phyloP scores from a whole-genome alignment of 2,329 filamentous ascomycete species.

The Neonectria ditissima region DNA sequence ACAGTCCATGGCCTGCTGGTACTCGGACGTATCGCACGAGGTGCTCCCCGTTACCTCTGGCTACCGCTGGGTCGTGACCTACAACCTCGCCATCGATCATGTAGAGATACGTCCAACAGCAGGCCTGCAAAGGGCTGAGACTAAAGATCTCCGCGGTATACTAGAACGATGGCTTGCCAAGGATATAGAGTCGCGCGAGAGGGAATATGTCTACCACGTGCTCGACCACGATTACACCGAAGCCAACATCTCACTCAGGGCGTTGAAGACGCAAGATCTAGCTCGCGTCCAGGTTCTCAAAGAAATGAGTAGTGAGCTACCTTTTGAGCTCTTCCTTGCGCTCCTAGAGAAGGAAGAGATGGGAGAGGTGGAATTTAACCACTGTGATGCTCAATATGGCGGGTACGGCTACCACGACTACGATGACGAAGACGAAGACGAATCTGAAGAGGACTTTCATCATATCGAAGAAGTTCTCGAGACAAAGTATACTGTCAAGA shows the following conservation, averaged over 20 bases:
- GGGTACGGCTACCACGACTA: not conserved
- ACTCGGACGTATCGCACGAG: constrained; percentile 65
- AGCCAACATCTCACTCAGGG: constrained; percentile 45
- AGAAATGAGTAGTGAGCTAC: constrained; percentile 38
- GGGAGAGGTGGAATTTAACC: constrained; percentile 30
- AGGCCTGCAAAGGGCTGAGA: constrained; percentile 18
- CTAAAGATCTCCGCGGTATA: constrained; percentile 29
- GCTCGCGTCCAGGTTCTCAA: constrained; percentile 42
- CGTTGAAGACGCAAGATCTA: constrained; percentile 46
- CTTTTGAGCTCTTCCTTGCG: constrained; percentile 50
- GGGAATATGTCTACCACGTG: constrained; percentile 43
- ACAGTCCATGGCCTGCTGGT: constrained; percentile 53
- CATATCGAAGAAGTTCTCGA: constrained; percentile 31
- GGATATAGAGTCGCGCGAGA: not conserved
- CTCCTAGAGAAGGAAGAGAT: constrained; percentile 46
- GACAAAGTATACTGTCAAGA: constrained; percentile 30
- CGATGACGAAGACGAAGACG: constrained; percentile 16
- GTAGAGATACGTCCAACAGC: constrained; percentile 36
- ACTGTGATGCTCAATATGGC: not conserved
- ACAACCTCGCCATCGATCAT: constrained; percentile 56
- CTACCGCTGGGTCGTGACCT: constrained; percentile 63
- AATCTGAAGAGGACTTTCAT: constrained; percentile 27
- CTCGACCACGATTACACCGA: constrained; percentile 52
- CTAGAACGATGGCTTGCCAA: constrained; percentile 46
- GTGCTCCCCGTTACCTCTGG: constrained; percentile 60